Percentiles rank a stretch among this genome's conserved stretches.
Evolutionary conservation across 225 moss, liverwort and hornwort species (phyloP).

Genomic region (Pseudoscleropodium purum): DNA sequence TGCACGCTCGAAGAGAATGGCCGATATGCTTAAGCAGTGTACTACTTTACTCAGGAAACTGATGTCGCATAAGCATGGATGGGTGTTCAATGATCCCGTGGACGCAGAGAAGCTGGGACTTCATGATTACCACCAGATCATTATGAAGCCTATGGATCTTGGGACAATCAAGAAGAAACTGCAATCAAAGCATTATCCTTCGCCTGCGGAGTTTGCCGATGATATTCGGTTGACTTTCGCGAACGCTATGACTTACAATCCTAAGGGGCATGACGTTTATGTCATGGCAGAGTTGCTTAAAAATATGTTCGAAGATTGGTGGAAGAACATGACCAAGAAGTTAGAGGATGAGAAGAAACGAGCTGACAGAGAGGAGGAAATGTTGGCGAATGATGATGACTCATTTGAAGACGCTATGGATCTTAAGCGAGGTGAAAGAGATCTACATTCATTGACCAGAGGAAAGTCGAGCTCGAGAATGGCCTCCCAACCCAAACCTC

Average conservation of each 20-base stretch:
- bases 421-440: constrained; percentile 29
- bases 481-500: constrained; percentile 52
- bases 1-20: constrained; percentile 44
- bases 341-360: constrained; percentile 51
- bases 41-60: constrained; percentile 41
- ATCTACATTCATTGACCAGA: constrained; percentile 35
- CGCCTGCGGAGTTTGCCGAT: constrained; percentile 50
- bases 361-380: constrained; percentile 39
- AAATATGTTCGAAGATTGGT: constrained; percentile 45
- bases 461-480: constrained; percentile 23
- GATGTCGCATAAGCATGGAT: constrained; percentile 60
- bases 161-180: constrained; percentile 61
- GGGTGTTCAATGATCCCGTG: constrained; percentile 83
- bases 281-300: constrained; percentile 57
- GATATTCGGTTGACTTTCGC: constrained; percentile 59
- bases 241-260: constrained; percentile 77
- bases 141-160: constrained; percentile 69
- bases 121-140: constrained; percentile 70
- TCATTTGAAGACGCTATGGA: constrained; percentile 24
- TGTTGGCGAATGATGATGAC: constrained; percentile 35
- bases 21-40: constrained; percentile 60
- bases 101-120: constrained; percentile 72
- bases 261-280: constrained; percentile 50
- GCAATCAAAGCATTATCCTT: constrained; percentile 28
- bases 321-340: constrained; percentile 59